phyloP scores from a whole-genome alignment of 495 filamentous ascomycete genomes.

The Penicillium silybi region DNA sequence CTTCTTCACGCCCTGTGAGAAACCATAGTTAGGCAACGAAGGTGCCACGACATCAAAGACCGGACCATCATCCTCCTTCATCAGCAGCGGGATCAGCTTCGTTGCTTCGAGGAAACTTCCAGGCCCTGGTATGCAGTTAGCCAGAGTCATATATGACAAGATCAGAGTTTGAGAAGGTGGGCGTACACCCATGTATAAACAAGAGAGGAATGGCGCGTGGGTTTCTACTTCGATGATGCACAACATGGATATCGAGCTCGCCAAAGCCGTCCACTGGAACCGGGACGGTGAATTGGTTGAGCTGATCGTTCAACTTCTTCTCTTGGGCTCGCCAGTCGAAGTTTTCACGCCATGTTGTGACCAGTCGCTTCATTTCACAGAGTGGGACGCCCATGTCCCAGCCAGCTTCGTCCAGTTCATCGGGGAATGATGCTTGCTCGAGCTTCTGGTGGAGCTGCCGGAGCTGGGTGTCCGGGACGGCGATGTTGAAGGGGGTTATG shows the following conservation, averaged over 20 bases:
- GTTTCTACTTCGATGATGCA: constrained; percentile 53
- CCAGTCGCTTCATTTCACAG: constrained; percentile 42
- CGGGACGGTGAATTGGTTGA: constrained; percentile 36
- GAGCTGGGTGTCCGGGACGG: constrained; percentile 37
- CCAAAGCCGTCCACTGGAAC: constrained; percentile 36
- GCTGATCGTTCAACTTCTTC: constrained; percentile 34
- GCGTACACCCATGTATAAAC: constrained; percentile 57
- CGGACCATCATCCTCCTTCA: constrained; percentile 40
- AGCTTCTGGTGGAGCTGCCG: constrained; percentile 40
- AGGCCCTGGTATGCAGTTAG: constrained; percentile 47
- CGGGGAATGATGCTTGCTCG: constrained; percentile 37
- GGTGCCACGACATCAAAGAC: constrained; percentile 68
- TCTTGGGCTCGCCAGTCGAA: constrained; percentile 50
- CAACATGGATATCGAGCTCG: constrained; percentile 40
- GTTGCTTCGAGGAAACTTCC: constrained; percentile 65
- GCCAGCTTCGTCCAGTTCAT: constrained; percentile 40
- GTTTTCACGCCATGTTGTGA: constrained; percentile 39
- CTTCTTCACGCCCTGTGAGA: constrained; percentile 52
- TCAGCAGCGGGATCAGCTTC: constrained; percentile 58
- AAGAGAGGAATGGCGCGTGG: constrained; percentile 54
- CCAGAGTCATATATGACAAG: not conserved
- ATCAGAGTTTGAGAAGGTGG: not conserved
- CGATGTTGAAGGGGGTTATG: constrained; percentile 35
- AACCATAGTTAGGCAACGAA: constrained; percentile 70
- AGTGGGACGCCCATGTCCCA: constrained; percentile 51